Percentiles rank a stretch among this genome's conserved stretches.
Conservation (phyloP, 495 filamentous ascomycete genomes). For the Hypoxylon fuscum region DNA sequence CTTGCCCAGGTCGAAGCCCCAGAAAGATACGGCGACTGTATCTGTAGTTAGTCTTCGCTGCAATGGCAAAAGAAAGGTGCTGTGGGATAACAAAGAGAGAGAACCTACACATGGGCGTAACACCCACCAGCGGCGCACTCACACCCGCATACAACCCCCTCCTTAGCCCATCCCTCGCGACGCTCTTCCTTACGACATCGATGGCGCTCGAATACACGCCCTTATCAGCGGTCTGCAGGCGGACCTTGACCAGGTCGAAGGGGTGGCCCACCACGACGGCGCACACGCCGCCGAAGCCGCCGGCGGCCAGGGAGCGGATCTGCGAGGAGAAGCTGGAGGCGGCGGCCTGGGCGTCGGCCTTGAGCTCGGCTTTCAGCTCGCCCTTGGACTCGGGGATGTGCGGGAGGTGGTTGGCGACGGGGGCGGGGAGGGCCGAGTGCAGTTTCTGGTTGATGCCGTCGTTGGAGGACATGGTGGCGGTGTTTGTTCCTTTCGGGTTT, state of each 20-base stretch:
- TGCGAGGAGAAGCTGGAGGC: slow-evolving; percentile 56
- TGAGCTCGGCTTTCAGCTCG: slow-evolving; percentile 60
- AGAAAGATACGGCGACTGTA: slow-evolving; percentile 96
- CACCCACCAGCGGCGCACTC: slow-evolving; percentile 89
- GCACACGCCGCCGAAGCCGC: slow-evolving; percentile 92
- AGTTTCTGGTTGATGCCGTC: slow-evolving; percentile 49
- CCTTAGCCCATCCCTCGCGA: slow-evolving; percentile 85
- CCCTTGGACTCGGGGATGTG: slow-evolving; percentile 62
- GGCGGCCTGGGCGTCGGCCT: slow-evolving; percentile 57
- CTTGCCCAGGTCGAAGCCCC: slow-evolving; percentile 98
- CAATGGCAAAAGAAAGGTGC: background rate
- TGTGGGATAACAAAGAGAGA: background rate
- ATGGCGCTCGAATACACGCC: slow-evolving; percentile 90
- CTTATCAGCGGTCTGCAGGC: slow-evolving; percentile 93
- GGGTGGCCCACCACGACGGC: slow-evolving; percentile 94
- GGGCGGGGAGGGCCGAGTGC: slow-evolving; percentile 47
- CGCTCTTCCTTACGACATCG: slow-evolving; percentile 87
- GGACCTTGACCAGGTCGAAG: slow-evolving; percentile 97
- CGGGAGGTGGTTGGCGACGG: slow-evolving; percentile 56
- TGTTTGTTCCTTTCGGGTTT: background rate
- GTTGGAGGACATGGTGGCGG: slow-evolving; percentile 41
- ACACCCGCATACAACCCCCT: slow-evolving; percentile 97
- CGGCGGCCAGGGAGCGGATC: slow-evolving; percentile 83
- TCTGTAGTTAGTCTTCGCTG: slow-evolving; percentile 5
- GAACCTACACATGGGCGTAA: slow-evolving; percentile 97